Evolutionary conservation across 805 yeast species (phyloP).

Genomic region (Lachancea sp.): DNA sequence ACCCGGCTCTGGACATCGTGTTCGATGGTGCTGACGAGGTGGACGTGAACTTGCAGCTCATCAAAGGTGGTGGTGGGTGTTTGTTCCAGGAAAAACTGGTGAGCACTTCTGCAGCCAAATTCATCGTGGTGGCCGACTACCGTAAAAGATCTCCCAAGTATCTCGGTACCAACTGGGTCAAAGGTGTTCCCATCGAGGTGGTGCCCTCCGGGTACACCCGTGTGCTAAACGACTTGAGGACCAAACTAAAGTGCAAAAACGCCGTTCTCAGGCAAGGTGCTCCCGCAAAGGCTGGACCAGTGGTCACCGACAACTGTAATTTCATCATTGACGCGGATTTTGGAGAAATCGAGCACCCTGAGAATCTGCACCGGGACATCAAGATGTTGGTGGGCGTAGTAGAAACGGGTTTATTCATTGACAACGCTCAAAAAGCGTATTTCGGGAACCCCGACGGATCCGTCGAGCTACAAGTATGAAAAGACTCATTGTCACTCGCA

Average conservation of each 20-base stretch:
- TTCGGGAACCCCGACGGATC: conserved; percentile 82
- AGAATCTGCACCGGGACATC: conserved; percentile 53
- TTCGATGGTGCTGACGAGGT: conserved; percentile 99
- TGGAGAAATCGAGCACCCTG: conserved; percentile 57
- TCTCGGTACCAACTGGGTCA: conserved; percentile 76
- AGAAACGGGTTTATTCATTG: conserved; percentile 85
- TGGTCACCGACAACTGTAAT: conserved; percentile 92
- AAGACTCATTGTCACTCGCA: background rate
- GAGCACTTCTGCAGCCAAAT: conserved; percentile 68
- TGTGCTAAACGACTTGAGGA: conserved; percentile 55
- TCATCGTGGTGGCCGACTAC: conserved; percentile 87
- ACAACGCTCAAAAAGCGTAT: conserved; percentile 68
- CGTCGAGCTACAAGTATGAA: conserved; percentile 29
- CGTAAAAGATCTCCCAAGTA: conserved; percentile 64
- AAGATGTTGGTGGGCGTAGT: conserved; percentile 86
- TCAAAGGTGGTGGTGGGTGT: conserved; percentile 99
- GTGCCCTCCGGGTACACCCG: conserved; percentile 83
- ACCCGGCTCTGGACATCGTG: conserved; percentile 77
- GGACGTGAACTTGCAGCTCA: conserved; percentile 70
- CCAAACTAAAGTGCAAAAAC: conserved; percentile 46
- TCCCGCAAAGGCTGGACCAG: conserved; percentile 92
- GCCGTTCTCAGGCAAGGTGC: conserved; percentile 75
- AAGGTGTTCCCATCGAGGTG: conserved; percentile 93
- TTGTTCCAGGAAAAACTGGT: conserved; percentile 93
- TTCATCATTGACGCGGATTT: conserved; percentile 90